Conservation (phyloP, 2,329 filamentous ascomycete genomes). For the Cytospora schulzeri region DNA sequence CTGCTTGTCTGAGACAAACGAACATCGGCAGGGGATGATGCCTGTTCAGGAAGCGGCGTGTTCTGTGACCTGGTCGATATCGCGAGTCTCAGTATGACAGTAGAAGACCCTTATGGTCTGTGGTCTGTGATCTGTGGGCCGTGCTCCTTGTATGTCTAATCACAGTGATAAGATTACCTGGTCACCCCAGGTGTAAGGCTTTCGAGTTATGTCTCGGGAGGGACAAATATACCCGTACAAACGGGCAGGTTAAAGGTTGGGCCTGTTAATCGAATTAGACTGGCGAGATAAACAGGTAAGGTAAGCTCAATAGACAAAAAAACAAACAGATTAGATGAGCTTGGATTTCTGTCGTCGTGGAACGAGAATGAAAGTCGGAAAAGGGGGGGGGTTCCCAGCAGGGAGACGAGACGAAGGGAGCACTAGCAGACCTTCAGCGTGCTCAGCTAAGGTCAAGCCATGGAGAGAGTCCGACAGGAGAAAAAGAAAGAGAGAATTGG, state of each 20-base stretch:
- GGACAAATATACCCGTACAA: too few relatives aligned
- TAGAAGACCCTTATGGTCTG: slow-evolving; percentile 8
- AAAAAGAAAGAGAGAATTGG: background rate
- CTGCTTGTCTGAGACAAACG: slow-evolving; percentile 15
- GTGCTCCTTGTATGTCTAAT: background rate
- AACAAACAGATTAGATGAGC: too few relatives aligned
- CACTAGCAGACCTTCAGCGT: background rate
- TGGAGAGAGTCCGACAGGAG: background rate
- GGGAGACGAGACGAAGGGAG: background rate
- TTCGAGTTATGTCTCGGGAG: too few relatives aligned
- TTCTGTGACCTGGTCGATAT: background rate
- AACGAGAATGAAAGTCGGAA: background rate
- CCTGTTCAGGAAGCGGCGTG: slow-evolving; percentile 18
- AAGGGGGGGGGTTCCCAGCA: background rate
- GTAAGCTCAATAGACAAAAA: background rate
- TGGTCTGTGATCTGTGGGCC: background rate
- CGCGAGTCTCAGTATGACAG: background rate
- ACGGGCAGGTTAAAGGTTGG: background rate
- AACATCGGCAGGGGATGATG: slow-evolving; percentile 15
- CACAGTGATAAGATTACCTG: background rate
- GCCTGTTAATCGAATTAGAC: background rate
- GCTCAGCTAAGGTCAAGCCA: background rate
- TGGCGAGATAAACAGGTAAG: background rate
- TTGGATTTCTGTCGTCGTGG: too few relatives aligned
- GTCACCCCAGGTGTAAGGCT: too few relatives aligned